A percentile compares a stretch with the other conserved stretches of the same genome.
Evolutionary conservation across 2,329 filamentous ascomycete genomes (phyloP).

Genomic region (Pseudocercospora musae): DNA sequence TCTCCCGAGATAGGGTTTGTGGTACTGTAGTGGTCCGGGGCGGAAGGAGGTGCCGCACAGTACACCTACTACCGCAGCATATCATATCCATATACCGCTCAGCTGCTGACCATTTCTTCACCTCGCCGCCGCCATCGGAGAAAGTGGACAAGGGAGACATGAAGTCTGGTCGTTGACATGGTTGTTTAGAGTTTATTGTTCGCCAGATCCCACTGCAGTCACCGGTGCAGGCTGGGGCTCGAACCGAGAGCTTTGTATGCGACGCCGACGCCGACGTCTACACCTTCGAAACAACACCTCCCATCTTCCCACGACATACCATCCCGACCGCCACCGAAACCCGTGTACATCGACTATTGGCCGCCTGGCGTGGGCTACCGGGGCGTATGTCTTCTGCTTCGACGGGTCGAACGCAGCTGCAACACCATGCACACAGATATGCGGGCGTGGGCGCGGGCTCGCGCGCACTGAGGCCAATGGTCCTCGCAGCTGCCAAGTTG

Average conservation of each 20-base stretch:
- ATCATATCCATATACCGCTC: background rate
- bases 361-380: background rate
- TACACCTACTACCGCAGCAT: too few species aligned
- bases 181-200: background rate
- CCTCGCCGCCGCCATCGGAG: background rate
- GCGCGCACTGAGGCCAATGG: constrained; percentile 17
- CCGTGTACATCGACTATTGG: constrained; percentile 1
- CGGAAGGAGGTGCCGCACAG: background rate
- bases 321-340: background rate
- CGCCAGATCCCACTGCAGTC: background rate
- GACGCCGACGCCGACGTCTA: background rate
- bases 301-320: background rate
- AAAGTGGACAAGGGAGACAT: background rate
- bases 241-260: background rate
- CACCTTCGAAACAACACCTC: background rate
- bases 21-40: background rate
- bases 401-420: background rate
- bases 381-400: constrained; percentile 4
- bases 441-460: constrained; percentile 2
- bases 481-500: constrained; percentile 22
- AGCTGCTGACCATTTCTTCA: background rate
- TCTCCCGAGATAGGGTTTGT: too few species aligned
- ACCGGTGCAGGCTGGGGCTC: background rate
- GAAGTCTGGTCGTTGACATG: background rate
- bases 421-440: background rate